Evolutionary conservation across 2,329 filamentous ascomycete species (phyloP).

Genomic region (Periglandula ipomoeae): DNA sequence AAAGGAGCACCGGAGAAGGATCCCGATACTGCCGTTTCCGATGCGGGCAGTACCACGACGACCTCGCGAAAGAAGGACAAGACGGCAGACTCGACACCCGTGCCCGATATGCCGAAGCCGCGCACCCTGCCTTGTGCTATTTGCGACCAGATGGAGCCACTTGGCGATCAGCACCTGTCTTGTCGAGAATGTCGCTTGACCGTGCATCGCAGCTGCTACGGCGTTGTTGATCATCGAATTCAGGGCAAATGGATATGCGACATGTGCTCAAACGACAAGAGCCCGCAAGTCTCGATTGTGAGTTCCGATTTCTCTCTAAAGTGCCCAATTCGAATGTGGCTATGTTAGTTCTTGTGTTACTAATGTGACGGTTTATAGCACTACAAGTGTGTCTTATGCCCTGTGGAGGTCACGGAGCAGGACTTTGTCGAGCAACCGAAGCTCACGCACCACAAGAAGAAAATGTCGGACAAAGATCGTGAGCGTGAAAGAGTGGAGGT

Average conservation of each 20-base stretch:
- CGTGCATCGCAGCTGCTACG: slow-evolving; percentile 88
- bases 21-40: slow-evolving; percentile 34
- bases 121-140: slow-evolving; percentile 76
- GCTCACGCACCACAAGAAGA: slow-evolving; percentile 60
- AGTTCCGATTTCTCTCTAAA: slow-evolving; percentile 26
- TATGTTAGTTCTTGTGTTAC: slow-evolving; percentile 12
- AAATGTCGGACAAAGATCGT: slow-evolving; percentile 76
- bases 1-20: slow-evolving; percentile 48
- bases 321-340: too few species aligned
- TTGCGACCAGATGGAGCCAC: slow-evolving; percentile 65
- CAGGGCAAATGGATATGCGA: slow-evolving; percentile 87
- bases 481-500: slow-evolving; percentile 82
- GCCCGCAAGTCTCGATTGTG: slow-evolving; percentile 83
- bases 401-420: slow-evolving; percentile 69
- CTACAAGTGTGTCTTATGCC: slow-evolving; percentile 90
- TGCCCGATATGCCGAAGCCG: slow-evolving; percentile 70
- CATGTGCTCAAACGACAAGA: slow-evolving; percentile 91
- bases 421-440: slow-evolving; percentile 69
- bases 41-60: slow-evolving; percentile 32
- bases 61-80: slow-evolving; percentile 53
- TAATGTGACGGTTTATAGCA: slow-evolving; percentile 33
- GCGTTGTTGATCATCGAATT: slow-evolving; percentile 61
- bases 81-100: slow-evolving; percentile 43
- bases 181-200: slow-evolving; percentile 86
- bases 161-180: slow-evolving; percentile 62